Percentiles rank a stretch among this genome's conserved stretches.
These are phyloP conservation scores for Eutypa lata DNA, from an alignment of 2,329 filamentous ascomycete species.

Conservation along the genomic window DNA sequence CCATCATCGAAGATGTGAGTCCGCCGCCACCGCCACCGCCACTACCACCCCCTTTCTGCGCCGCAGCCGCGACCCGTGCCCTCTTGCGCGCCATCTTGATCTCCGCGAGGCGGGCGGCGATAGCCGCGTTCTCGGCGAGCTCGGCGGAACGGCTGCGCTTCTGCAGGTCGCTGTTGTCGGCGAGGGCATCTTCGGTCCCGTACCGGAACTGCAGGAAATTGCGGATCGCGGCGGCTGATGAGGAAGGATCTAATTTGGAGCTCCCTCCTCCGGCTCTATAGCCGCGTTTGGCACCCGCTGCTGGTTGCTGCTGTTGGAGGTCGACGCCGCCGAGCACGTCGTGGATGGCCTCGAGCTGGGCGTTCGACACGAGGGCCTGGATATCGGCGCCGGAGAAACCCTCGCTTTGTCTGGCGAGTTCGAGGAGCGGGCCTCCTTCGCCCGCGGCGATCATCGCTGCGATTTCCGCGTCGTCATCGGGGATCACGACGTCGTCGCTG, in stretches of 20 bases:
- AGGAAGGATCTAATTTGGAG: slow-evolving; percentile 19
- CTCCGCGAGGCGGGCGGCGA: slow-evolving; percentile 76
- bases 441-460: neutral
- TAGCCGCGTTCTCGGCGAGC: slow-evolving; percentile 73
- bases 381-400: slow-evolving; percentile 94
- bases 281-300: too few species aligned
- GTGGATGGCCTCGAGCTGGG: slow-evolving; percentile 94
- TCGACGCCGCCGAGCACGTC: slow-evolving; percentile 71
- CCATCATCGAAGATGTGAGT: too few species aligned
- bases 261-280: slow-evolving; percentile 36
- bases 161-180: slow-evolving; percentile 30
- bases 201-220: slow-evolving; percentile 84
- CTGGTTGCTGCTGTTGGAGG: slow-evolving; percentile 9
- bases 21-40: too few species aligned
- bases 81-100: slow-evolving; percentile 70
- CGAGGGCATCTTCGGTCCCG: slow-evolving; percentile 54
- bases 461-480: neutral
- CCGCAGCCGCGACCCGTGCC: slow-evolving; percentile 43
- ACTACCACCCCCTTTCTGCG: slow-evolving; percentile 27
- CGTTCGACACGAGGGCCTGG: slow-evolving; percentile 92
- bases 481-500: slow-evolving; percentile 54
- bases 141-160: slow-evolving; percentile 43
- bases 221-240: slow-evolving; percentile 31
- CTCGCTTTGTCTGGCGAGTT: slow-evolving; percentile 76
- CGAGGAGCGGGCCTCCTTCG: slow-evolving; percentile 51